These are phyloP conservation scores for Pittosporum tobira DNA, from an alignment of 129 eudicot species.

Conservation along the genomic window DNA sequence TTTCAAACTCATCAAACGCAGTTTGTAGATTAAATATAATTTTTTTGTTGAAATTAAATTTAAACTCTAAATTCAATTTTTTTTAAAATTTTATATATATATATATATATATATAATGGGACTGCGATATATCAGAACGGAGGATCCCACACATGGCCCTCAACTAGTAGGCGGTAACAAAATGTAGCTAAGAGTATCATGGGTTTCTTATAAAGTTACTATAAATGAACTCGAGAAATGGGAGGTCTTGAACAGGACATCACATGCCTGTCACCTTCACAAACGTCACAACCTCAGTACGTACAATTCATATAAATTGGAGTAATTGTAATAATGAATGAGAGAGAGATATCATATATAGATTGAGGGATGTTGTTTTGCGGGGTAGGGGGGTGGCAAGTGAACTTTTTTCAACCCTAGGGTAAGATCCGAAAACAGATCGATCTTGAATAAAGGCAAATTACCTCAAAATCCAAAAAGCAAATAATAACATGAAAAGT, in stretches of 20 bases:
- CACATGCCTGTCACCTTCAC: constrained; percentile 15
- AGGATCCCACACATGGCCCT: constrained; percentile 6
- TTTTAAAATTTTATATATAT: too few species aligned
- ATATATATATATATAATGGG: too few species aligned
- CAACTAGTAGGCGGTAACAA: not conserved
- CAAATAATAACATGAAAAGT: not conserved
- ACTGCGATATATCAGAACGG: too few species aligned
- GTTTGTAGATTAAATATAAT: too few species aligned
- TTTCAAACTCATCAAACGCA: too few species aligned
- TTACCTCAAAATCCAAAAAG: not conserved
- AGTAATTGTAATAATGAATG: constrained; percentile 4
- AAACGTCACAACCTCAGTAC: not conserved
- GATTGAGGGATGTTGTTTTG: too few species aligned
- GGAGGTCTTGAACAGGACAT: constrained; percentile 2
- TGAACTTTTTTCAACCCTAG: not conserved
- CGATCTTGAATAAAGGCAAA: not conserved
- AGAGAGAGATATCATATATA: too few species aligned
- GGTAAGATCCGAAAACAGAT: not conserved
- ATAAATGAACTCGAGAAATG: constrained; percentile 12
- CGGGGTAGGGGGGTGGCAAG: too few species aligned
- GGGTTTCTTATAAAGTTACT: constrained; percentile 5
- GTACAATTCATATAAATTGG: not conserved
- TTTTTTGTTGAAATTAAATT: too few species aligned
- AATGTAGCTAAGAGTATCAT: not conserved
- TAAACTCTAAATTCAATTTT: too few species aligned